Evolutionary conservation across 2,329 filamentous ascomycete species (phyloP), one percentile per base, ranked within the genome.

Genomic region (Gremmenia infestans): DNA sequence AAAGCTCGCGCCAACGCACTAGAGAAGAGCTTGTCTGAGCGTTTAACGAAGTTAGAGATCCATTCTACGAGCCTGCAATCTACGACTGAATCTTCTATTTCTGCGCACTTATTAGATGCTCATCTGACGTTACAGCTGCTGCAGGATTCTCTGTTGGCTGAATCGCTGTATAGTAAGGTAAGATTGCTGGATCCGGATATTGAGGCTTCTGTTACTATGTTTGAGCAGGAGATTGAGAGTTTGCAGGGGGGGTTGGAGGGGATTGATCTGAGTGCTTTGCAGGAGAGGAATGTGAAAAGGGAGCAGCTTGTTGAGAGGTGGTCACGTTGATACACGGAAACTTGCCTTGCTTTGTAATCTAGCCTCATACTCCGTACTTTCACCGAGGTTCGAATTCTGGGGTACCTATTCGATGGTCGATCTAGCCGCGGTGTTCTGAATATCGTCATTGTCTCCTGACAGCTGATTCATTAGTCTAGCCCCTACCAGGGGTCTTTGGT

Each of bases 141-240:
- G 15, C 70, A 74, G 5, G 79, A 81, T 56, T 80, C 76, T 42
- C 68, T 83, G 0, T 68, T 83, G 1, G 78, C 78, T 0, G 81
- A 84, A 62, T 81, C 75, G 32, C 69, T 74, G 4, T 81, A 74
- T 62, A 72, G 72, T 0, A 67, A 73, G n/a, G 73, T 81, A 4
- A 72, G 71, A 43, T 72, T 85, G 5, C 69, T 76, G 5, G 81
- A 85, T 60, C 73, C 77, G 0, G 79, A 81, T 28, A 76, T 82
- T 39, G 77, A 81, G 54, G 72, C 68, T 2, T 78, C 76, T 1
- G 76, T 84, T n/a, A 66, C 68, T 14, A 56, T 52, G 19, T 64
- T 71, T 28, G 65, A 70, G 49, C 50, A 60, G 28, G 72, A 72
- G 50, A 60, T 82, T 23, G 69, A 69, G 4, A 65, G 61, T 12